Evolutionary conservation across 371 early-diverging fungal genomes (phyloP).

Genomic region (Mycotypha africana): DNA sequence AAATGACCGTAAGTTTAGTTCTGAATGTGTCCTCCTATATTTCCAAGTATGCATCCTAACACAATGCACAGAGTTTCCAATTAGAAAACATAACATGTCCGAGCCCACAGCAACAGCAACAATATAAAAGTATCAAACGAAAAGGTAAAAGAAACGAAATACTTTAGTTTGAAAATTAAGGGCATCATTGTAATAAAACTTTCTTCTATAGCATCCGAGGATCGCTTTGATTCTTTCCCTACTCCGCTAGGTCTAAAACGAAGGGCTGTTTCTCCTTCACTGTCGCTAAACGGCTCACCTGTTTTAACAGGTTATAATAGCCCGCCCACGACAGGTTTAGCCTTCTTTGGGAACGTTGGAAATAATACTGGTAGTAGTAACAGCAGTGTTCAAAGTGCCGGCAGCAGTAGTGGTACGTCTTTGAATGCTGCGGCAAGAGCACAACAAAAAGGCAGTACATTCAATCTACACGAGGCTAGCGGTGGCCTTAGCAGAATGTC

Average conservation of each 20-base stretch:
- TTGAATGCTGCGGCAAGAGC: constrained; percentile 32
- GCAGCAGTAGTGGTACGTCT: too few species aligned
- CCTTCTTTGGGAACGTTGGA: constrained; percentile 14
- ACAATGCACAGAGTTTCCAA: constrained; percentile 40
- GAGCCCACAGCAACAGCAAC: too few species aligned
- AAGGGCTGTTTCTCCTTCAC: constrained; percentile 41
- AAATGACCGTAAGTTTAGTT: constrained; percentile 30
- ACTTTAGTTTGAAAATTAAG: too few species aligned
- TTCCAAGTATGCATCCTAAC: too few species aligned
- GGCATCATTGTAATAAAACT: neutral
- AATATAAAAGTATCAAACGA: constrained; percentile 25
- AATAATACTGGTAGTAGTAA: too few species aligned
- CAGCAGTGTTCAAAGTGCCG: too few species aligned
- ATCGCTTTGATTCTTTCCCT: constrained; percentile 33
- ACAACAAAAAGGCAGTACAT: constrained; percentile 20
- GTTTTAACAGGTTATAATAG: constrained; percentile 29
- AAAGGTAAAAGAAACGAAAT: constrained; percentile 24
- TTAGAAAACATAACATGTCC: constrained; percentile 24
- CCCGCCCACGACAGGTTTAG: constrained; percentile 24
- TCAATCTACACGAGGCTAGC: constrained; percentile 38
- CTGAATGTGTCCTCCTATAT: too few species aligned
- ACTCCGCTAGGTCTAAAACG: constrained; percentile 25
- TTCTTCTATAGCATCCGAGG: constrained; percentile 28
- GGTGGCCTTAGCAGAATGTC: constrained; percentile 38
- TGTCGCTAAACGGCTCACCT: constrained; percentile 38